Base-by-base conservation (phyloP, 441 rosid genomes). In the Breynia disticha region DNA sequence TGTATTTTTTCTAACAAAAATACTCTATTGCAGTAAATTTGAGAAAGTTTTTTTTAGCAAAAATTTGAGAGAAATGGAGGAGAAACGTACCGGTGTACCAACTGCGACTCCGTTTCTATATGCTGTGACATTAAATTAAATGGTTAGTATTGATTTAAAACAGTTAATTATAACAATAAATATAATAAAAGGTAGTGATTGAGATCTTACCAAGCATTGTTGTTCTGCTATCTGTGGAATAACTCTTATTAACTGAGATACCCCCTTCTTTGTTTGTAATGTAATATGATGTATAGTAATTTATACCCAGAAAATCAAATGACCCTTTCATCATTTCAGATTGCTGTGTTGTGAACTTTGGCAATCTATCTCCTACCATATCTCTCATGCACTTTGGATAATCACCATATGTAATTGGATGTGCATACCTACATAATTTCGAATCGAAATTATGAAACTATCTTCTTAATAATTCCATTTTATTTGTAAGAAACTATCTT, bases 281-380 rank as follows among this genome's bases (percentile, higher is more conserved):
- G 46, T 67, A 82, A 2, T 57, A 43, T 13, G 83, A 11, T n/a
- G 69, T 68, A 50, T 81, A 78, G 20, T 73, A 78, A 57, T 74
- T 81, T 18, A 76, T 24, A 3, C 83, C 80, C 2, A 81, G 38
- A 54, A 78, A 81, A 66, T 78, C 83, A 39, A 66, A 41, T 0
- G 81, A 78, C 13, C 80, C 74, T 66, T 68, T 72, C 8, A 76
- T 15, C 60, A 64, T 3, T 9, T 45, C 12, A 1, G 79, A 74
- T 55, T 81, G 50, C 38, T 61, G 55, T 15, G 51, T 42, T 0
- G 82, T 21, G 60, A 81, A 78, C 39, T 70, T 63, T 14, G 87
- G 84, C 53, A 81, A 54, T 46, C 82, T 56, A 12, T 66, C 24
- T 6, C 72, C 76, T 5, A 70, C 76, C 0, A 64, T 57, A 10